Conservation (phyloP, 2,329 filamentous ascomycete species). For the Aspergillus candidus region DNA sequence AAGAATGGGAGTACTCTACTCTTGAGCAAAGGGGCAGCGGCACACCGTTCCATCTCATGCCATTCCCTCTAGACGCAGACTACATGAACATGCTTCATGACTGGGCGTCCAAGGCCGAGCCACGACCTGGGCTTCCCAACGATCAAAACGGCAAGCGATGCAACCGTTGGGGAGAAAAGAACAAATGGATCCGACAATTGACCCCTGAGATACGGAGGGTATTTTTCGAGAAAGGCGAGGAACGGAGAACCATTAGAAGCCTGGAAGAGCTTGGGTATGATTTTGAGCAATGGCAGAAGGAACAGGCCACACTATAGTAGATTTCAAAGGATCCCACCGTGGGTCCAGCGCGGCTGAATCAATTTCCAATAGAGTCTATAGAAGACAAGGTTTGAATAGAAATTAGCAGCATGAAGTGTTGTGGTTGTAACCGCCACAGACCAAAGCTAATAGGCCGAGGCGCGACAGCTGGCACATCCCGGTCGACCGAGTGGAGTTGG, state of each 20-base stretch:
- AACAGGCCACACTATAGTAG: conserved; percentile 5
- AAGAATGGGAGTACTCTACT: conserved; percentile 54
- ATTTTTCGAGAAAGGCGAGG: conserved; percentile 61
- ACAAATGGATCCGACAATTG: conserved; percentile 65
- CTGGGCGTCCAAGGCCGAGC: conserved; percentile 35
- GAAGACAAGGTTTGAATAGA: too few species aligned
- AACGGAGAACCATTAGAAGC: conserved; percentile 51
- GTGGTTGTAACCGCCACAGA: too few species aligned
- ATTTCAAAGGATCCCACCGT: too few species aligned
- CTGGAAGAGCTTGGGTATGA: conserved; percentile 67
- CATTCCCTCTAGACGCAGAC: conserved; percentile 44
- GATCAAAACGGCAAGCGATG: conserved; percentile 58
- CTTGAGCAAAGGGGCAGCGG: conserved; percentile 42
- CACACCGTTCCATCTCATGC: conserved; percentile 49
- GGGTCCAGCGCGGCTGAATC: too few species aligned
- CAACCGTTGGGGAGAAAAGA: conserved; percentile 63
- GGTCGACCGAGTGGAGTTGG: conserved; percentile 6
- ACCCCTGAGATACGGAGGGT: conserved; percentile 64
- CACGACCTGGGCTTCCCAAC: conserved; percentile 36
- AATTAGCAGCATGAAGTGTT: too few species aligned
- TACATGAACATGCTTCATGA: conserved; percentile 41
- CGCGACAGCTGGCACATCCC: too few species aligned
- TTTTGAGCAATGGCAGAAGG: conserved; percentile 41
- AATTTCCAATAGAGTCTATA: too few species aligned
- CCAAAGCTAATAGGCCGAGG: too few species aligned